Percentiles rank a stretch among this genome's conserved stretches.
These are phyloP conservation scores for Phialophora expanda DNA, from an alignment of 2,329 filamentous ascomycete genomes.

Conservation along the genomic window DNA sequence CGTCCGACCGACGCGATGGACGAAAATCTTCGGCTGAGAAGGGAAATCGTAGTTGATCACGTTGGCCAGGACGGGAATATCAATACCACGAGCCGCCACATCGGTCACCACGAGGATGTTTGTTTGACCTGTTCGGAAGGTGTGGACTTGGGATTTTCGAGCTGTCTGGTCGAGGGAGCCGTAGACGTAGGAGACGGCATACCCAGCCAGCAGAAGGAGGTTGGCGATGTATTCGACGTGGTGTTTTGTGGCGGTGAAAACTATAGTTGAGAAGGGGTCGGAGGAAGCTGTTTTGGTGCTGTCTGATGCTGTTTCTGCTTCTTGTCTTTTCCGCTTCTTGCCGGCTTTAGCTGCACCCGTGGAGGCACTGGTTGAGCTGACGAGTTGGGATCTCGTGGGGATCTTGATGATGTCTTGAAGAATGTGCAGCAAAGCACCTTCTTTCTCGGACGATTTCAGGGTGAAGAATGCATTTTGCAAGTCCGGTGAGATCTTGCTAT, in stretches of 20 bases:
- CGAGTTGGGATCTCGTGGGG: conserved; percentile 62
- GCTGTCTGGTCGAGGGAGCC: conserved; percentile 93
- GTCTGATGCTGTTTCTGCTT: conserved; percentile 49
- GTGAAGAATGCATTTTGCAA: conserved; percentile 95
- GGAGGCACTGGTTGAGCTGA: conserved; percentile 49
- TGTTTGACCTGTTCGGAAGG: conserved; percentile 81
- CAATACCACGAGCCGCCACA: conserved; percentile 93
- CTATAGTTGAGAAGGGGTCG: conserved; percentile 88
- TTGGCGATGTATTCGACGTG: conserved; percentile 91
- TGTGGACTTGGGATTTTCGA: conserved; percentile 86
- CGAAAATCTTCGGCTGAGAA: conserved; percentile 93
- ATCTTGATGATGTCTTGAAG: conserved; percentile 92
- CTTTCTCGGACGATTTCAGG: conserved; percentile 90
- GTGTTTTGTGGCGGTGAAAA: conserved; percentile 95
- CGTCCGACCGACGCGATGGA: conserved; percentile 94
- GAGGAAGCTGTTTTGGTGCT: conserved; percentile 55
- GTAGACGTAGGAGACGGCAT: conserved; percentile 91
- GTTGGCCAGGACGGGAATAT: conserved; percentile 94
- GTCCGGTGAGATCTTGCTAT: conserved; percentile 94
- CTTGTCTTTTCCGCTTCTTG: conserved; percentile 56
- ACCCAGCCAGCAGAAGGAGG: conserved; percentile 80
- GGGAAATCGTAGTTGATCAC: conserved; percentile 99
- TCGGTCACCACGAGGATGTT: conserved; percentile 96
- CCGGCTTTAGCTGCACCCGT: conserved; percentile 50
- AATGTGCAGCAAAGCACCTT: conserved; percentile 86